Evolutionary conservation across 208 protist species (phyloP).

Genomic region (Trypanosoma rangeli): DNA sequence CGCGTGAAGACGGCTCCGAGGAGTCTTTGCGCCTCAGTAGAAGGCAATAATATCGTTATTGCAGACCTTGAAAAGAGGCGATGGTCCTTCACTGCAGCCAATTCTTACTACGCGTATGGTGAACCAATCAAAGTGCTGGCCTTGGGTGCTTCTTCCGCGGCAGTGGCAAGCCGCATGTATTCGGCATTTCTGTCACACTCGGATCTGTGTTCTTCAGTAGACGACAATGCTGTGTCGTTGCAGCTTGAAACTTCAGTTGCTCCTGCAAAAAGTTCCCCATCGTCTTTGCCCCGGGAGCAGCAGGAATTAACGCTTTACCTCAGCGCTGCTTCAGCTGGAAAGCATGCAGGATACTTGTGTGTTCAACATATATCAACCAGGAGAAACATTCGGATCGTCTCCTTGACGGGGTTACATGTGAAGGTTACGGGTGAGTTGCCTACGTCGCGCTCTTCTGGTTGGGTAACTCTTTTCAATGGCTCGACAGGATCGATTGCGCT

Average conservation of each 20-base stretch:
- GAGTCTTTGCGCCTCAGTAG: constrained; percentile 54
- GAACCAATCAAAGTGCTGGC: constrained; percentile 37
- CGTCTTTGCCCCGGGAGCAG: background rate
- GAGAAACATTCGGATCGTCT: constrained; percentile 3
- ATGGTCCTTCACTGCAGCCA: constrained; percentile 30
- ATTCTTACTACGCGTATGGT: constrained; percentile 26
- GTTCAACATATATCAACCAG: constrained; percentile 8
- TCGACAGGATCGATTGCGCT: constrained; percentile 11
- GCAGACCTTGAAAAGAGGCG: constrained; percentile 30
- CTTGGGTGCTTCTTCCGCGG: constrained; percentile 37
- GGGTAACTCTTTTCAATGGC: constrained; percentile 17
- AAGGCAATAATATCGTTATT: constrained; percentile 34
- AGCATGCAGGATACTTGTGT: constrained; percentile 22
- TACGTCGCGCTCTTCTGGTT: background rate
- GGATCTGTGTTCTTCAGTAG: constrained; percentile 29
- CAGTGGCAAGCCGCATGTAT: constrained; percentile 40
- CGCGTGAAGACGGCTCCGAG: constrained; percentile 34
- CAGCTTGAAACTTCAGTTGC: constrained; percentile 19
- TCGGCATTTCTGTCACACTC: constrained; percentile 46
- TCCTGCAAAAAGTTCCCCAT: constrained; percentile 28
- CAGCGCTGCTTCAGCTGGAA: constrained; percentile 10
- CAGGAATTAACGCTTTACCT: constrained; percentile 15
- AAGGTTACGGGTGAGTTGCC: background rate
- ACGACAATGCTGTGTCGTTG: constrained; percentile 13
- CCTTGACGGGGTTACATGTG: background rate